Evolutionary conservation across 78 protist species (phyloP), one percentile per base, ranked within the genome.

Genomic region (Bodo saltans): DNA sequence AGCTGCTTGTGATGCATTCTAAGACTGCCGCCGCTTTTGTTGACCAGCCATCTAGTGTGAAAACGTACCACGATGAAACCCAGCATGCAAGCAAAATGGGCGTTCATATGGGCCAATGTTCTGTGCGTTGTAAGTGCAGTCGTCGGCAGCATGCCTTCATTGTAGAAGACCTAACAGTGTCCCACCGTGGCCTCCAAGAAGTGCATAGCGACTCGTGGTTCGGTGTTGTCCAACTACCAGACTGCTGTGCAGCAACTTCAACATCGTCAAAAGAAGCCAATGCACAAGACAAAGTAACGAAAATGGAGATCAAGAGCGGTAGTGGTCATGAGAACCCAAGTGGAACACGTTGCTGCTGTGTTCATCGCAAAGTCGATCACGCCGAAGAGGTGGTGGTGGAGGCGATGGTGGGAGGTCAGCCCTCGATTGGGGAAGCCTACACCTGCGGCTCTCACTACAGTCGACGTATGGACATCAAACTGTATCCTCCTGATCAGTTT

Each of bases 381-480:
- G n/a, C n/a, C n/a, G n/a, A n/a, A n/a, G n/a, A n/a, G n/a, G n/a
- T n/a, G n/a, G n/a, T n/a, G n/a, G n/a, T n/a, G n/a, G n/a, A n/a
- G n/a, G 41, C 21, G 70, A 33, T 8, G 41, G 35, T 27, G 21
- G 35, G 35, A 23, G 8, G 29, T 8, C 70, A 8, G 79, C 52
- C 12, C 12, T 21, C 21, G 47, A 74, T 42, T 8, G n/a, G 47
- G 60, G 60, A 23, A 40, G 30, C 30, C 53, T 23, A 23, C 37
- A 72, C 21, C 75, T 72, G 35, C 75, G 12, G 35, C 39, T 11
- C 79, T 23, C 79, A 74, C 79, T 11, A 53, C 32, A 72, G 67
- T 69, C 82, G 90, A 0, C 85, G 88, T 0, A 0, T 88, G 42
- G 90, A 88, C 53, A 38, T 88, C 32, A 88, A 88, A 52, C 41